phyloP scores from a whole-genome alignment of 2,329 filamentous ascomycete species.

The Lachnellula cervina region DNA sequence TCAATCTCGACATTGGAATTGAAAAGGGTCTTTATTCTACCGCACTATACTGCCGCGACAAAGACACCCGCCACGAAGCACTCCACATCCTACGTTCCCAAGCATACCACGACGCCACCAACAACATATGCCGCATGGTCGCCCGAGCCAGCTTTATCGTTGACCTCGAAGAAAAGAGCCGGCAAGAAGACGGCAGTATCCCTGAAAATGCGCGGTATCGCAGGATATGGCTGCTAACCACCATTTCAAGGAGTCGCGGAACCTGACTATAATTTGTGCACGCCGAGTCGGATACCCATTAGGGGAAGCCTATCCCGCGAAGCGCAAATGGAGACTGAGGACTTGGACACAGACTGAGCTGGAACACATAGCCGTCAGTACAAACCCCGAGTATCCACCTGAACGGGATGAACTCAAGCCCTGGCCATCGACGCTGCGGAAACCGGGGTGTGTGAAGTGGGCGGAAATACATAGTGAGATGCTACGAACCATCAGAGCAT shows the following conservation, averaged over 20 bases:
- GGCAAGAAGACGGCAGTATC: conserved; percentile 2
- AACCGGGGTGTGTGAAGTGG: neutral
- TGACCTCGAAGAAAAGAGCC: conserved; percentile 4
- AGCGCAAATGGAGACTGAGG: conserved; percentile 7
- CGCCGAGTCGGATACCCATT: conserved; percentile 5
- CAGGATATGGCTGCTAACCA: conserved; percentile 11
- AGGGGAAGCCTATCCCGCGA: conserved; percentile 9
- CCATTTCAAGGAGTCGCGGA: conserved; percentile 2
- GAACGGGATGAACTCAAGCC: neutral
- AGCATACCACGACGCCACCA: conserved; percentile 5
- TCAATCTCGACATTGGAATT: conserved; percentile 2
- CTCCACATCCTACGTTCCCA: conserved; percentile 5
- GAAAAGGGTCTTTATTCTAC: conserved; percentile 2
- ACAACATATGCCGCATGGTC: conserved; percentile 1
- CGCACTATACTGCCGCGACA: conserved; percentile 6
- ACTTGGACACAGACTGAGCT: conserved; percentile 8
- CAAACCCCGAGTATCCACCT: neutral
- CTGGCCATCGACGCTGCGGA: neutral
- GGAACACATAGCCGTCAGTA: conserved; percentile 1
- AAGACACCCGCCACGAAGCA: conserved; percentile 1
- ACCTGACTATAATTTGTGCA: conserved; percentile 4
- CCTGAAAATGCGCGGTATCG: conserved; percentile 6
- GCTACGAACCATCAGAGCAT: neutral
- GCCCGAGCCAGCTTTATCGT: conserved; percentile 7
- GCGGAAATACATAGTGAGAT: neutral